Evolutionary conservation across 441 rosid species (phyloP).

Genomic region (Adansonia madagascariensis): DNA sequence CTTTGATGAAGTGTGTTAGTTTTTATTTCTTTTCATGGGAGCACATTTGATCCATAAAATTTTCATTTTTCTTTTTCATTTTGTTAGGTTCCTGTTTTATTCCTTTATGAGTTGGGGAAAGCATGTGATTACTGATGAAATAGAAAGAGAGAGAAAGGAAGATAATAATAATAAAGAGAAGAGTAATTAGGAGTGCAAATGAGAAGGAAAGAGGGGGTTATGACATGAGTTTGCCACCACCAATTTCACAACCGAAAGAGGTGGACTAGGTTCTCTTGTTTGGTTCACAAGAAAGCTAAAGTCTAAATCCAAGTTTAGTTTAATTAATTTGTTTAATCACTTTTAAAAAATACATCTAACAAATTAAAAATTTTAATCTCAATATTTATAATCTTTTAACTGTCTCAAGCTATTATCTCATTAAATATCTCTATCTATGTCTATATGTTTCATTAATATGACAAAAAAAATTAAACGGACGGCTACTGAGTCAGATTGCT

Average conservation of each 20-base stretch:
- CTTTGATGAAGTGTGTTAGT: not conserved
- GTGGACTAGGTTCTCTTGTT: slow-evolving; percentile 42
- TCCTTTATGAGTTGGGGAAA: slow-evolving; percentile 20
- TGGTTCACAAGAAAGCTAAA: slow-evolving; percentile 37
- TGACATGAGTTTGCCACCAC: slow-evolving; percentile 27
- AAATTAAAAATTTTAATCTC: no score
- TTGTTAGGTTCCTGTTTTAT: not conserved
- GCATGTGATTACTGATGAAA: slow-evolving; percentile 17
- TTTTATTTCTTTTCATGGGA: not conserved
- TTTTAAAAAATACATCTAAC: no score
- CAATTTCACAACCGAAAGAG: slow-evolving; percentile 30
- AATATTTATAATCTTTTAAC: no score
- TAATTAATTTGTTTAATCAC: not conserved
- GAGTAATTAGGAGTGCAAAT: not conserved
- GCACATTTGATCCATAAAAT: not conserved
- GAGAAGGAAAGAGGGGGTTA: not conserved
- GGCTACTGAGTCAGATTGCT: not conserved
- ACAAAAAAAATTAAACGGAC: slow-evolving; percentile 17
- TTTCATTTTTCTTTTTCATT: not conserved
- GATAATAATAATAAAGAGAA: not conserved
- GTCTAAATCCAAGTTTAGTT: not conserved
- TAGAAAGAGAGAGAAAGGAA: not conserved
- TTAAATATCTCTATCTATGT: not conserved
- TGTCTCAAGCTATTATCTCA: no score
- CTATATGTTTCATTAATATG: slow-evolving; percentile 33